Evolutionary conservation across 345 rosid species (phyloP).

Genomic region (Aquilaria malaccensis): DNA sequence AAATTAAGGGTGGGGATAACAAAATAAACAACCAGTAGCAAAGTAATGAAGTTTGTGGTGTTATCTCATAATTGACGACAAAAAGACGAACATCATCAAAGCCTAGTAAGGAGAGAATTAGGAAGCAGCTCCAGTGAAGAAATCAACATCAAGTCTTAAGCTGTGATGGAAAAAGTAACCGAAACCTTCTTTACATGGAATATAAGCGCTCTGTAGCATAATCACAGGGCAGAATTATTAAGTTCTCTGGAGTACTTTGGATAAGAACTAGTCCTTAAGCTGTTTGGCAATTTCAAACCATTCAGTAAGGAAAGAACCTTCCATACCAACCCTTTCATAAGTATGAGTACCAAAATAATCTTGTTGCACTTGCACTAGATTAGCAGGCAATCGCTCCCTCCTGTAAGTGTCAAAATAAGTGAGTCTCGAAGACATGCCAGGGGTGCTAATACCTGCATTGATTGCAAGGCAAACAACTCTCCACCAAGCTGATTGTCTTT

Average conservation of each 20-base stretch:
- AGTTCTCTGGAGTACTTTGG: conserved; percentile 9
- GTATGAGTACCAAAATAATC: conserved; percentile 99
- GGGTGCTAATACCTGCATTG: conserved; percentile 85
- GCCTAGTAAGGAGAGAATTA: too few relatives aligned
- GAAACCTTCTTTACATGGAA: not conserved
- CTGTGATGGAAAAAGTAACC: not conserved
- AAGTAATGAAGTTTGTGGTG: too few relatives aligned
- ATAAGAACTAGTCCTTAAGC: conserved; percentile 32
- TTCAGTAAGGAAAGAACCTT: conserved; percentile 91
- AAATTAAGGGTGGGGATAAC: too few relatives aligned
- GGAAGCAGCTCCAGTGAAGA: not conserved
- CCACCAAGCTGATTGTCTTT: conserved; percentile 92
- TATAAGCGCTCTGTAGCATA: conserved; percentile 12
- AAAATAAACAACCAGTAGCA: too few relatives aligned
- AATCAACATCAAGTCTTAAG: not conserved
- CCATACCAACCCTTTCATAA: conserved; percentile 81
- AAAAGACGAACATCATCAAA: too few relatives aligned
- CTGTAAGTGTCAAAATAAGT: conserved; percentile 89
- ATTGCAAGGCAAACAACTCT: conserved; percentile 83
- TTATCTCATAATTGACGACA: too few relatives aligned
- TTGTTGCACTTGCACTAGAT: conserved; percentile 93
- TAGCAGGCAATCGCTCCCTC: conserved; percentile 82
- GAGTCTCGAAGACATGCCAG: conserved; percentile 94
- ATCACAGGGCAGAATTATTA: conserved; percentile 22
- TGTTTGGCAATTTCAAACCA: conserved; percentile 92